A percentile compares a stretch with the other conserved stretches of the same genome.
Conservation (phyloP, 2,329 filamentous ascomycete species). For the Cladosporium sp. region DNA sequence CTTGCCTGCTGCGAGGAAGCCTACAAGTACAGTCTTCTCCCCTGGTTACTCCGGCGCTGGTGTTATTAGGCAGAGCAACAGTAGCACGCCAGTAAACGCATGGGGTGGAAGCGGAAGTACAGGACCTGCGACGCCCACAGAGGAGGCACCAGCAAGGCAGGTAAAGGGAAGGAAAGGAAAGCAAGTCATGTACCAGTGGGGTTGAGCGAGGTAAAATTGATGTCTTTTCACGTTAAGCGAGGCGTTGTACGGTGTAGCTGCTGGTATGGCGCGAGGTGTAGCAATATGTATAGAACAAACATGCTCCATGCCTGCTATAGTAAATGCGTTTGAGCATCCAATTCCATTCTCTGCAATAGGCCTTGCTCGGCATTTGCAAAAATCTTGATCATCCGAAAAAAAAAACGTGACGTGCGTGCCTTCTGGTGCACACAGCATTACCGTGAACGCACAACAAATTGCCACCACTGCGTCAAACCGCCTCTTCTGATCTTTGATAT, state of each 20-base stretch:
- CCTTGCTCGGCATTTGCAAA: not conserved
- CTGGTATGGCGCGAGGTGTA: not conserved
- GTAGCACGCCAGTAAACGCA: conserved; percentile 43
- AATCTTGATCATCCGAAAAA: not conserved
- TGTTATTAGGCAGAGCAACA: conserved; percentile 46
- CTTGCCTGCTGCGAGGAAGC: conserved; percentile 75
- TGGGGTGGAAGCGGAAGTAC: conserved; percentile 41
- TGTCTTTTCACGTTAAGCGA: conserved; percentile 3
- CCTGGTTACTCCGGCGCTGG: conserved; percentile 52
- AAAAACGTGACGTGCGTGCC: not conserved
- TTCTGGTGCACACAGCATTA: not conserved
- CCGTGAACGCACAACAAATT: not conserved
- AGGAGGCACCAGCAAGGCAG: conserved; percentile 30
- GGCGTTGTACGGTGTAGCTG: conserved; percentile 1
- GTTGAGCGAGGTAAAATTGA: conserved; percentile 33
- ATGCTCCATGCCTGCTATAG: not conserved
- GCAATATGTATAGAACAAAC: conserved; percentile 11
- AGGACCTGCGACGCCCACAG: conserved; percentile 28
- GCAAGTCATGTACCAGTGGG: conserved; percentile 55
- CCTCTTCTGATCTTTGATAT: not conserved
- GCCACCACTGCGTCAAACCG: not conserved
- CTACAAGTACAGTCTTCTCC: conserved; percentile 56
- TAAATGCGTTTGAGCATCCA: not conserved
- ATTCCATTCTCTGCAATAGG: not conserved
- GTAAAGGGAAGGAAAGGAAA: conserved; percentile 53